Evolutionary conservation across 1,284 basidiomycete genomes (phyloP), one percentile per base, ranked within the genome.

Genomic region (Puccinia hordei): DNA sequence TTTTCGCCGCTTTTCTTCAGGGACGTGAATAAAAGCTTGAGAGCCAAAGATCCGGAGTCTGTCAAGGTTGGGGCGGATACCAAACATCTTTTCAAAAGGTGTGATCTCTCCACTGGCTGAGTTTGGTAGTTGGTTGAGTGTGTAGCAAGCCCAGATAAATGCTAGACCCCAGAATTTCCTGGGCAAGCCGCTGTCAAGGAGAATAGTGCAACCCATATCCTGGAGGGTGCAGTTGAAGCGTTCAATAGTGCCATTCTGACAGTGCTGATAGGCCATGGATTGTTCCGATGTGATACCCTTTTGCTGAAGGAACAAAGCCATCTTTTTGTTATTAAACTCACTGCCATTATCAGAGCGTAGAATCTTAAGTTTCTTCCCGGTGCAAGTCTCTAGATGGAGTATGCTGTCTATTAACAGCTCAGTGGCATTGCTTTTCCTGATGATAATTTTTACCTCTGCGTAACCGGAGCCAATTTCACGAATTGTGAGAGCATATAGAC

Each of bases 231-330:
- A 2, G 19, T 74, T 74, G 55, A 41, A 59, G 0, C 72, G 53
- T 30, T 74, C 55, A 9, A 59, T 44, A 1, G 27, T 12, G 1
- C 72, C 72, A 19, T 74, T 74, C 13, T 74, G 72, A 15, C 44
- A 55, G 22, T 55, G 72, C 9, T 55, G 41, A 17, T 74, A 74
- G 2, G 72, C 30, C 1, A 57, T 44, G 0, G 51, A 17, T 0
- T 24, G 55, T 44, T 74, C 72, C 8, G 35, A 10, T n/a, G 9
- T 17, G 33, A 74, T 74, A 0, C 72, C 72, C 61, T 74, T 74
- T 41, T 33, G 0, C 15, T n/a, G 13, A 0, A 72, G n/a, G 19
- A 33, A 72, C 2, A 53, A 15, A 6, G 49, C 33, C 6, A 72
- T 35, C 6, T 15, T 27, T 2, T 12, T 19, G 8, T 44, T 68